Conservation (phyloP, 371 early-diverging fungal species). For the Syncephalastrum sp. region DNA sequence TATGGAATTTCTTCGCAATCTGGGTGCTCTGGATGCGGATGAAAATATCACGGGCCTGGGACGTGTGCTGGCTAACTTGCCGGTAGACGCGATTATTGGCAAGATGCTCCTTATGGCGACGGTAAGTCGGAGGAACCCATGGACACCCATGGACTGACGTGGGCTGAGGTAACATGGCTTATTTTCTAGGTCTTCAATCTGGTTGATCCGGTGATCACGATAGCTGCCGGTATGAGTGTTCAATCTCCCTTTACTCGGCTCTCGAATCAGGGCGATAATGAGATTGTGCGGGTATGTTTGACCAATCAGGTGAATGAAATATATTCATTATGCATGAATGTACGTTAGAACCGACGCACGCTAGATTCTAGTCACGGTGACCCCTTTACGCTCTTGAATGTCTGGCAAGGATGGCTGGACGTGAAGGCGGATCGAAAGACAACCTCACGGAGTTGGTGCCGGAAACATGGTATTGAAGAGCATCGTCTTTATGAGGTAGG, state of each 20-base stretch:
- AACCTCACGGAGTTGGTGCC: slow-evolving; percentile 64
- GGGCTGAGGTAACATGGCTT: neutral
- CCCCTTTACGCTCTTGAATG: slow-evolving; percentile 62
- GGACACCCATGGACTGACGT: neutral
- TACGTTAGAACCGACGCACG: slow-evolving; percentile 44
- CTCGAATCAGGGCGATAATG: slow-evolving; percentile 36
- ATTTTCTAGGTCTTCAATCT: slow-evolving; percentile 49
- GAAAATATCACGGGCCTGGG: slow-evolving; percentile 83
- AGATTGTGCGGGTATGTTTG: slow-evolving; percentile 33
- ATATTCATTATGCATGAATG: neutral
- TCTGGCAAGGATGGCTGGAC: slow-evolving; percentile 65
- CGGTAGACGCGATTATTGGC: slow-evolving; percentile 85
- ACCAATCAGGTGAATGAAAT: neutral
- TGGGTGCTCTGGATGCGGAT: slow-evolving; percentile 53
- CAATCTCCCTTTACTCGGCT: slow-evolving; percentile 67
- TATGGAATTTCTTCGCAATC: slow-evolving; percentile 54
- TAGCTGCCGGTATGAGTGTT: slow-evolving; percentile 77
- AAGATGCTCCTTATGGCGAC: slow-evolving; percentile 80
- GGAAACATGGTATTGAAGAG: slow-evolving; percentile 63
- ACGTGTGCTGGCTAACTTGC: slow-evolving; percentile 76
- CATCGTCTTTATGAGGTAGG: slow-evolving; percentile 68
- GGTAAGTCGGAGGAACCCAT: slow-evolving; percentile 14
- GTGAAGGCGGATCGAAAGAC: slow-evolving; percentile 48
- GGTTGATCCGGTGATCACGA: slow-evolving; percentile 78
- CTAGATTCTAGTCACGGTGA: slow-evolving; percentile 64